Evolutionary conservation across 2,329 filamentous ascomycete genomes (phyloP), one percentile per base, ranked within the genome.

Genomic region (Penicillium expansum): DNA sequence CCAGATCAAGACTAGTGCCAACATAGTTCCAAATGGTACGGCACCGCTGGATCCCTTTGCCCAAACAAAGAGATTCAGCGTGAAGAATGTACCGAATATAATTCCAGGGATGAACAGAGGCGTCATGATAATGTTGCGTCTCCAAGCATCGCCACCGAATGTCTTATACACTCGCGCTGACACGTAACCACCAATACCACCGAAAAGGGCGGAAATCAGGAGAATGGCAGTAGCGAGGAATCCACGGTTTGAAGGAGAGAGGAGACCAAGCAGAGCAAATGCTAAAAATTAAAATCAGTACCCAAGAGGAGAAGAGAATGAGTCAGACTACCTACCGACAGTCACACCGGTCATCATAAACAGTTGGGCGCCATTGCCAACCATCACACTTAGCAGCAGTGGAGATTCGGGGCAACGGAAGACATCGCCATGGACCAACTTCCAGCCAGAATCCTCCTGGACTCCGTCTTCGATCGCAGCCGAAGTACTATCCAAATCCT

Each of bases 381-480:
- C 83, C 61, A 99, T 82, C 7, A 99, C 82, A 55, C 92, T 92
- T 20, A 99, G 82, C 14, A 97, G 80, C 29, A 99, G 82, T 1
- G 92, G 90, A 58, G 90, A 87, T 62, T 87, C 85, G 4, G 94
- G 94, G 11, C 88, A 87, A 55, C 94, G 89, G 82, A 99, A 99
- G 32, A 97, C 93, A 73, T 99, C 94, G 52, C 94, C 94, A 68
- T 99, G 94, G 0, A 99, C 92, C 47, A 99, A 79, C 77, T 99
- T 99, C 94, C 94, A 99, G 59, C 94, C 94, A 10, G 92, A 97
- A 74, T 99, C 94, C 70, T 99, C 94, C 74, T 96, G 92, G 0
- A 97, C 90, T 33, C 92, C 93, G 68, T 97, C 93, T 64, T 97
- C 93, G 6, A 92, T 80, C 10, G 79, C 77, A 10, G 83, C 87